Percentiles rank a stretch among this genome's conserved stretches.
phyloP scores from a whole-genome alignment of 495 filamentous ascomycete species.

The Penicillium paradoxum region DNA sequence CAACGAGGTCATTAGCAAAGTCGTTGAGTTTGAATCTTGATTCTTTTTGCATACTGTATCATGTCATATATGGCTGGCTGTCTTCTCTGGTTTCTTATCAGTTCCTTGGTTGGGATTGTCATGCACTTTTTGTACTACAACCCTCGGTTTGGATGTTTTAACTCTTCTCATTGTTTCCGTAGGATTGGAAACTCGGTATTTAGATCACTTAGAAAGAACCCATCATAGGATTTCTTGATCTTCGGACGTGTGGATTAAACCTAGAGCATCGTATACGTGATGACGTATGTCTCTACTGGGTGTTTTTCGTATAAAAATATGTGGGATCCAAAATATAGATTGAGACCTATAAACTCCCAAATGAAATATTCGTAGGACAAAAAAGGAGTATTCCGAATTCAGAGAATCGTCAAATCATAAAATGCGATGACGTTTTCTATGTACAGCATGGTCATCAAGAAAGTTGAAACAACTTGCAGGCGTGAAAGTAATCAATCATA shows the following conservation, averaged over 20 bases:
- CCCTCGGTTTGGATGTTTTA: background rate
- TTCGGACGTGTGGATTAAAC: background rate
- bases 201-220: constrained; percentile 3
- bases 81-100: background rate
- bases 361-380: background rate
- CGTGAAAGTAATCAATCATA: background rate
- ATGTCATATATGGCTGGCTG: constrained; percentile 1
- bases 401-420: constrained; percentile 11
- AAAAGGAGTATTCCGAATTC: background rate
- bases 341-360: background rate
- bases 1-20: constrained; percentile 32
- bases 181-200: background rate
- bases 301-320: background rate
- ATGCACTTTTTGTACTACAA: constrained; percentile 3
- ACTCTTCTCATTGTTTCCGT: background rate
- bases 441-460: constrained; percentile 23
- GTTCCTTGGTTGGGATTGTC: background rate
- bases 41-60: background rate
- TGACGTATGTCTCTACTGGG: no score
- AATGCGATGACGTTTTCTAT: constrained; percentile 23
- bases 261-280: background rate
- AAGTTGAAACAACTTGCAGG: background rate
- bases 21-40: constrained; percentile 41
- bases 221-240: background rate
- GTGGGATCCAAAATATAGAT: background rate